A percentile compares a stretch with the other conserved stretches of the same genome.
These are phyloP conservation scores for Globisporangium nunn DNA, from an alignment of 352 stramenopile genomes.

Conservation along the genomic window DNA sequence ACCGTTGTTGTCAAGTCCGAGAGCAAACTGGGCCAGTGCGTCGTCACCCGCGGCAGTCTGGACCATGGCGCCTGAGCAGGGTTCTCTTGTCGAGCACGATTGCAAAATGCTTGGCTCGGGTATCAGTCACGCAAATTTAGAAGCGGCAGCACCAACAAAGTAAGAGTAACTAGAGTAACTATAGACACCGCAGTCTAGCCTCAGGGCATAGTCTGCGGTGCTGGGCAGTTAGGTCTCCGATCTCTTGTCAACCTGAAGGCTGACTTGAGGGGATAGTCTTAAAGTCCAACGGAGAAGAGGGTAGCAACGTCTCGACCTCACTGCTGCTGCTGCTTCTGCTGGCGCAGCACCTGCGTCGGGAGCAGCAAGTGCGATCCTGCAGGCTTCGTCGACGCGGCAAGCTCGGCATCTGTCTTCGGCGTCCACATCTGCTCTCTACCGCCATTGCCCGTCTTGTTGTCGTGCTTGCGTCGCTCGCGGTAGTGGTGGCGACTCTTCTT, in stretches of 20 bases:
- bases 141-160: too few relatives aligned
- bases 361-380: constrained; percentile 27
- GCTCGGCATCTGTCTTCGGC: constrained; percentile 26
- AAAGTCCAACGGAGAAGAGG: too few relatives aligned
- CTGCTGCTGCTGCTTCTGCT: constrained; percentile 35
- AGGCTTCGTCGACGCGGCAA: constrained; percentile 5
- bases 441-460: constrained; percentile 10
- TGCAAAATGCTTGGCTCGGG: too few relatives aligned
- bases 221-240: too few relatives aligned
- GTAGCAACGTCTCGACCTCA: too few relatives aligned
- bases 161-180: too few relatives aligned
- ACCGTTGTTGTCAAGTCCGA: constrained; percentile 13
- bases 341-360: constrained; percentile 42
- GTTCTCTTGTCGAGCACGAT: neutral
- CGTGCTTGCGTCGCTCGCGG: constrained; percentile 7
- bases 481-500: constrained; percentile 11
- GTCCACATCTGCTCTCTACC: constrained; percentile 22
- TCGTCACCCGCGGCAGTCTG: constrained; percentile 4
- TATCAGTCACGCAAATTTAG: too few relatives aligned
- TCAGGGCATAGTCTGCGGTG: too few relatives aligned
- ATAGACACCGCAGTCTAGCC: too few relatives aligned
- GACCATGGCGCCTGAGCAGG: constrained; percentile 8
- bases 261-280: too few relatives aligned
- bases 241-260: too few relatives aligned
- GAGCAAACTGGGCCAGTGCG: constrained; percentile 4